Base-by-base conservation (phyloP, 202 grass and related monocot genomes). In the Schoenoplectus tabernaemontani region DNA sequence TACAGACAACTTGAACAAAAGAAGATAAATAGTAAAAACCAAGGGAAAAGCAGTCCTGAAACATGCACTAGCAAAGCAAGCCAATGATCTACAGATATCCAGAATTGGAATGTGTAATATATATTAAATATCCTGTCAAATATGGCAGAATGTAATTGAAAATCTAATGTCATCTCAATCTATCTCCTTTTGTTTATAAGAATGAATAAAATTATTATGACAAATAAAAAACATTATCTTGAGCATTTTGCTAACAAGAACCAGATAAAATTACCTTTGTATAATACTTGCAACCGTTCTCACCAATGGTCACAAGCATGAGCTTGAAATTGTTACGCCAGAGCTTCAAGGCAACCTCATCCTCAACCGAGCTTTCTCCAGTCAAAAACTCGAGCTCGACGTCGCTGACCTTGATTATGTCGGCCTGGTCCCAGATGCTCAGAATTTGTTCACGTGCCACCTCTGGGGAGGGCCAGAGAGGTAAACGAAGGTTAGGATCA, bases 251-350 rank as follows among this genome's bases (percentile, higher is more conserved):
- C 23, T 72, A 63, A 79, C 3, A 44, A 28, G 59, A 48, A 15
- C 7, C 38, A 65, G n/a, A 65, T 80, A n/a, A 80, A 0, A 20
- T 19, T 94, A 99, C 96, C 90, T 84, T 89, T 67, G 96, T 57
- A 68, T 96, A 99, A 76, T 99, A 99, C 51, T 99, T 99, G 96
- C 96, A 99, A 24, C 96, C 96, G 76, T 91, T 89, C 19, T 96
- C 92, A 22, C 96, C 96, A 32, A 99, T 87, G 43, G 96, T 99
- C 59, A 99, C 85, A 19, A 99, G 59, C 79, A 99, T 78, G 39
- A 99, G 88, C 85, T 92, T 93, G 72, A 99, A 77, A 77, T 50
- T 92, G 42, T 90, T 86, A 3, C 90, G 87, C 96, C 96, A 99
- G 51, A 99, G 85, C 82, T 86, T 89, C 96, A 93, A 82, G 72